Conservation (phyloP, 257 asterid genomes). For the Nicotiana otophora region DNA sequence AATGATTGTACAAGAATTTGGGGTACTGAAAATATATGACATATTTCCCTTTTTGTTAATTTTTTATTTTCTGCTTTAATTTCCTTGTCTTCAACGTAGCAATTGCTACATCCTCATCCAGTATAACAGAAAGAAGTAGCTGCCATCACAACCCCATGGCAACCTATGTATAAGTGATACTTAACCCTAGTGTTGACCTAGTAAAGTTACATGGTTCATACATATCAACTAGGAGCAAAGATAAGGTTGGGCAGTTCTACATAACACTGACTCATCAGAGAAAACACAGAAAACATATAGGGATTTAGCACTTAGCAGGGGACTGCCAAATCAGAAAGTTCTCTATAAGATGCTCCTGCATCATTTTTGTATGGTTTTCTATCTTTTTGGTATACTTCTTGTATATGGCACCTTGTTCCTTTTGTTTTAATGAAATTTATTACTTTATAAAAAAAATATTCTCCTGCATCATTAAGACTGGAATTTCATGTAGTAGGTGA, state of each 20-base stretch:
- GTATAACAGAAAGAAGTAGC: background rate
- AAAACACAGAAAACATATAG: background rate
- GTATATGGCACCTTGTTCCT: too few species aligned
- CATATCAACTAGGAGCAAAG: background rate
- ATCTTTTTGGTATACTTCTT: too few species aligned
- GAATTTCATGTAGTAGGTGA: background rate
- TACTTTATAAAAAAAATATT: background rate
- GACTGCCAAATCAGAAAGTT: background rate
- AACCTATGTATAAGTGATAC: background rate
- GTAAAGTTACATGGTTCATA: background rate
- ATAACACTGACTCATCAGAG: background rate
- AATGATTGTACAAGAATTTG: too few species aligned
- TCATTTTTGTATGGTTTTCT: background rate
- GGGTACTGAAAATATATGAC: too few species aligned
- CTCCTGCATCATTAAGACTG: background rate
- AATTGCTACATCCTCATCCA: background rate
- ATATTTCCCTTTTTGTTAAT: too few species aligned
- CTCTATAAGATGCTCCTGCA: background rate
- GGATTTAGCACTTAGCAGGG: background rate
- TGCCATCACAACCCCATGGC: background rate
- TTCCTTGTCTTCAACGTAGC: too few species aligned
- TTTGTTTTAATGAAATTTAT: too few species aligned
- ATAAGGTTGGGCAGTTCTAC: background rate
- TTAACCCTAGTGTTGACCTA: background rate
- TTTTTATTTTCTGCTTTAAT: too few species aligned